Conservation (phyloP, 345 rosid species). For the Melaleuca quinquenervia region DNA sequence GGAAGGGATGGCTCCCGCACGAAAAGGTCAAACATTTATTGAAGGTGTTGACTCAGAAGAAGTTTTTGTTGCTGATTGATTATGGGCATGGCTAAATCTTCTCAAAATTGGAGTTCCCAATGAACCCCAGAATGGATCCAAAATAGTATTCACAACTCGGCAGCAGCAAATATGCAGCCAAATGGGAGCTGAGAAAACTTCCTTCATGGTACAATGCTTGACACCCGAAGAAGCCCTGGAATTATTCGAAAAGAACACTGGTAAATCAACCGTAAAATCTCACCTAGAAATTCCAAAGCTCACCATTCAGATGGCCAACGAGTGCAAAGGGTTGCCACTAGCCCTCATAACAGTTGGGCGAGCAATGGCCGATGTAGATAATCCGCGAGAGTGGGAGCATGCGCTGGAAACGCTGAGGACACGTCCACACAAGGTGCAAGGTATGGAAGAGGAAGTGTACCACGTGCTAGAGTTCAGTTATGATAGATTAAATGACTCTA, state of each 20-base stretch:
- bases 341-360: slow-evolving; percentile 4
- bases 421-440: background rate
- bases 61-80: background rate
- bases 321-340: slow-evolving; percentile 8
- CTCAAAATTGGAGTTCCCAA: background rate
- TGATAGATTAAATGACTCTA: slow-evolving; percentile 1
- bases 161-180: accelerated
- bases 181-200: accelerated
- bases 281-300: background rate
- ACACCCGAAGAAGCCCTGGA: accelerated
- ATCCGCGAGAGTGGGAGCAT: background rate
- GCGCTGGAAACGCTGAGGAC: background rate
- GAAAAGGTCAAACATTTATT: background rate
- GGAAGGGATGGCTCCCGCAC: accelerated
- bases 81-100: accelerated
- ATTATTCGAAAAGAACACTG: accelerated
- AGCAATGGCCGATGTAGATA: slow-evolving; percentile 3
- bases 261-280: no score
- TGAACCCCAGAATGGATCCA: accelerated
- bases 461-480: slow-evolving; percentile 6
- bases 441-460: slow-evolving; percentile 5
- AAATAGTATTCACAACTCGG: background rate
- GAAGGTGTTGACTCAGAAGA: accelerated
- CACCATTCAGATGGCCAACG: background rate
- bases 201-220: background rate